Base-by-base conservation (phyloP, 1,284 basidiomycete genomes). In the Coriolopsis trogii region DNA sequence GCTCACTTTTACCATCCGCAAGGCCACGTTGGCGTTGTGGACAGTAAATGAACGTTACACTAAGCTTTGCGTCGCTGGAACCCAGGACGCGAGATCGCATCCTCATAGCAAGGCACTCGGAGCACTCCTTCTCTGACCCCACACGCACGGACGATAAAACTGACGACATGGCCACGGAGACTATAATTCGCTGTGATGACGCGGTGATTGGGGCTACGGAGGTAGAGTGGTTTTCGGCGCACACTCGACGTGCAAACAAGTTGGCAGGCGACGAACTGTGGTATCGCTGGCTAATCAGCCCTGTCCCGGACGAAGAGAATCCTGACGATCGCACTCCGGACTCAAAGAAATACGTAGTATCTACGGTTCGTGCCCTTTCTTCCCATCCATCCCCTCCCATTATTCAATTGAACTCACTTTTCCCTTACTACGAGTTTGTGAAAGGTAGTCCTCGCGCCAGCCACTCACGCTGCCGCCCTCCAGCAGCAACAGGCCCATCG, bases 251-350 rank as follows among this genome's bases (percentile, higher is more conserved):
- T 28, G 30, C 54, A 88, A 87, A 84, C 50, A 87, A 82, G 70
- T 64, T 80, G 9, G 65, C 79, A 6, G 84, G 84, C 0, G 88
- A 91, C 61, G 77, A 81, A 53, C 80, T 89, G 53, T 78, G 76
- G 26, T 75, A 82, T 25, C 60, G 78, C 10, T 84, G 81, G 58
- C 76, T 76, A 8, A 68, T 89, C 26, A 73, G 74, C 38, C 63
- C 84, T 51, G 65, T 73, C 3, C 58, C 70, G 13, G 70, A 69
- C 18, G 80, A 80, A 18, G 75, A 77, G n/a, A 63, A 70, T 16
- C 62, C 70, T 18, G 65, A 70, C 13, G 67, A 70, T 8, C 59
- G 64, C 6, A 70, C 82, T 43, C 63, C 70, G 6, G 75, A 76
- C 12, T 81, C 82, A 0, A 88, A 84, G 1, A 71, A 73, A 48